Percentiles rank a stretch among this genome's conserved stretches.
These are phyloP conservation scores for Zygotorulaspora danielsina DNA, from an alignment of 805 yeast species.

Conservation along the genomic window DNA sequence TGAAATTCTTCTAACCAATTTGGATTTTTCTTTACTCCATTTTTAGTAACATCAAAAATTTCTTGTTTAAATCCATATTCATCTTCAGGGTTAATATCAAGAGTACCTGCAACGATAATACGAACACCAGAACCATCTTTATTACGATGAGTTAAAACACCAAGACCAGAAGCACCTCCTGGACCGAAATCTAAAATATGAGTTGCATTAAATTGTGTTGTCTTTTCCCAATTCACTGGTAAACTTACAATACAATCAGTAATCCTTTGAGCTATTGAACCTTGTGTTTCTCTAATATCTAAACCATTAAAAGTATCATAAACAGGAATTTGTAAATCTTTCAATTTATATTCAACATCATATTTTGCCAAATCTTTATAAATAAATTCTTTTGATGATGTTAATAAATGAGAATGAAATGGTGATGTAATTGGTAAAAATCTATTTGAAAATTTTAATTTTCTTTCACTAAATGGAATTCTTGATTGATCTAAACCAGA, in stretches of 20 bases:
- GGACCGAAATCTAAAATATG: slow-evolving; percentile 98
- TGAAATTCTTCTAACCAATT: slow-evolving; percentile 88
- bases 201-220: slow-evolving; percentile 76
- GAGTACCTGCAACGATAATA: slow-evolving; percentile 86
- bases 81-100: slow-evolving; percentile 67
- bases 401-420: slow-evolving; percentile 86
- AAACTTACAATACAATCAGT: slow-evolving; percentile 79
- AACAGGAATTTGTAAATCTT: slow-evolving; percentile 75
- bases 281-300: slow-evolving; percentile 57
- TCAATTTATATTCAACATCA: slow-evolving; percentile 51
- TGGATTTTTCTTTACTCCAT: slow-evolving; percentile 71
- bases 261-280: slow-evolving; percentile 62
- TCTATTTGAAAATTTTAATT: slow-evolving; percentile 86
- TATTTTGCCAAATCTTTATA: slow-evolving; percentile 58
- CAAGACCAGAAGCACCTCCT: slow-evolving; percentile 96
- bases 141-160: slow-evolving; percentile 92
- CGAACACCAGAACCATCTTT: slow-evolving; percentile 98
- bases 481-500: slow-evolving; percentile 93
- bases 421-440: slow-evolving; percentile 95
- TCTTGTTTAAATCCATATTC: slow-evolving; percentile 97
- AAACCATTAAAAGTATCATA: slow-evolving; percentile 83
- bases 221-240: slow-evolving; percentile 92
- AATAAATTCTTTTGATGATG: slow-evolving; percentile 64
- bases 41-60: slow-evolving; percentile 65
- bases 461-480: slow-evolving; percentile 90